Conservation (phyloP, 139 green algal genomes). For the Chlamydomonas asymmetrica region DNA sequence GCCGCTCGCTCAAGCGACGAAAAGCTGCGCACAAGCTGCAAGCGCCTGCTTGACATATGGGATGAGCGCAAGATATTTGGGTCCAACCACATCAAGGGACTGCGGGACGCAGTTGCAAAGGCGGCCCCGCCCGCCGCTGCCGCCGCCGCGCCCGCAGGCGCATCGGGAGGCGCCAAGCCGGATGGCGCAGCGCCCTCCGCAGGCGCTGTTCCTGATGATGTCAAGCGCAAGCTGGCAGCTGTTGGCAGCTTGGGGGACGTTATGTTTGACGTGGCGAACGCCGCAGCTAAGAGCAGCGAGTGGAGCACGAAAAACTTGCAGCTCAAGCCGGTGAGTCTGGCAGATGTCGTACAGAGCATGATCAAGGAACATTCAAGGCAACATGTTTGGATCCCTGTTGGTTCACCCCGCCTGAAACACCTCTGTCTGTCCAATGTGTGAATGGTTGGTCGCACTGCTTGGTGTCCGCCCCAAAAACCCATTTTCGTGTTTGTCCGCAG, state of each 20-base stretch:
- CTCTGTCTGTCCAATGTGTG: not conserved
- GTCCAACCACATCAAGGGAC: constrained; percentile 27
- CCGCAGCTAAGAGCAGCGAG: constrained; percentile 22
- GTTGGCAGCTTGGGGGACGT: constrained; percentile 21
- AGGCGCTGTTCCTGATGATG: too few species aligned
- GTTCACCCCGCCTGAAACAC: not conserved
- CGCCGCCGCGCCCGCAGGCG: not conserved
- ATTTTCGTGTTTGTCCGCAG: not conserved
- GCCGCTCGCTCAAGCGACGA: constrained; percentile 25
- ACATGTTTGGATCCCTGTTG: not conserved
- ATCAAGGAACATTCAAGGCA: not conserved
- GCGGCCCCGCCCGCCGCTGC: not conserved
- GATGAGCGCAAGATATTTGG: constrained; percentile 48
- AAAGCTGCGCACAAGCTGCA: constrained; percentile 2
- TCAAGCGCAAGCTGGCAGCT: constrained; percentile 21
- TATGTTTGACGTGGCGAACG: constrained; percentile 27
- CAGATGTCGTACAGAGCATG: not conserved
- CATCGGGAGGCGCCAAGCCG: too few species aligned
- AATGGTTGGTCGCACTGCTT: too few species aligned
- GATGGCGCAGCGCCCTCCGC: too few species aligned
- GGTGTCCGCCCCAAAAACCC: not conserved
- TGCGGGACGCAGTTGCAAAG: constrained; percentile 8
- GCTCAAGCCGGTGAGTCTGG: not conserved
- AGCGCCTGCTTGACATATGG: constrained; percentile 43
- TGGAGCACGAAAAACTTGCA: constrained; percentile 15